Evolutionary conservation across 225 moss, liverwort and hornwort genomes (phyloP).

Genomic region (Straminergon stramineum): DNA sequence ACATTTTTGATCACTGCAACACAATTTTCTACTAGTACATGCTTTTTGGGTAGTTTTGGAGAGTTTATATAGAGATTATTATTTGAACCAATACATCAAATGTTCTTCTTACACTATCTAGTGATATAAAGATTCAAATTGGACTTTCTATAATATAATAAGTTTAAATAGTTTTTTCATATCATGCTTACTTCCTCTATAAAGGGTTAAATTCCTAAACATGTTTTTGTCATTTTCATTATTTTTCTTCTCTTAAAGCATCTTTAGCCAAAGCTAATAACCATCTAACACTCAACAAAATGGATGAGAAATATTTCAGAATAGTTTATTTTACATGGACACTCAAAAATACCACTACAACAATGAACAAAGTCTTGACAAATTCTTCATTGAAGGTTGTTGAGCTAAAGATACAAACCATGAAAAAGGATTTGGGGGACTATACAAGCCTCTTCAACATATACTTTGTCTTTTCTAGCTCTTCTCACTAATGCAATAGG

Average conservation of each 20-base stretch:
- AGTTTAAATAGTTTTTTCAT: background rate
- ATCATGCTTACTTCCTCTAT: accelerated
- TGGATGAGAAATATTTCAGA: background rate
- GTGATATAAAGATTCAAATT: background rate
- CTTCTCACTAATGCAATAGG: accelerated
- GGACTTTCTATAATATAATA: background rate
- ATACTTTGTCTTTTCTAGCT: background rate
- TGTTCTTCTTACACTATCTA: background rate
- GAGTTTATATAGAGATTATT: background rate
- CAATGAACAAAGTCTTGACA: background rate
- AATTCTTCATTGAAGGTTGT: too few relatives aligned
- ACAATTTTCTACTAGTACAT: too few relatives aligned
- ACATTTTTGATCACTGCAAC: too few relatives aligned
- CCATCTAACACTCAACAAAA: accelerated
- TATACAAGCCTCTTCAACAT: too few relatives aligned
- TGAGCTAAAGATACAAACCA: background rate
- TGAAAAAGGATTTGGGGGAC: accelerated
- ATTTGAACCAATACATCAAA: background rate
- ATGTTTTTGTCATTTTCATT: background rate
- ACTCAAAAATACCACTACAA: background rate
- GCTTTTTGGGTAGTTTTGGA: background rate
- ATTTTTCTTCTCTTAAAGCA: background rate
- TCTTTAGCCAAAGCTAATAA: background rate
- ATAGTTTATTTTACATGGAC: accelerated
- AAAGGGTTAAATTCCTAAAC: background rate